Evolutionary conservation across 1,284 basidiomycete species (phyloP), one percentile per base, ranked within the genome.

Genomic region (Sutorius eximius): DNA sequence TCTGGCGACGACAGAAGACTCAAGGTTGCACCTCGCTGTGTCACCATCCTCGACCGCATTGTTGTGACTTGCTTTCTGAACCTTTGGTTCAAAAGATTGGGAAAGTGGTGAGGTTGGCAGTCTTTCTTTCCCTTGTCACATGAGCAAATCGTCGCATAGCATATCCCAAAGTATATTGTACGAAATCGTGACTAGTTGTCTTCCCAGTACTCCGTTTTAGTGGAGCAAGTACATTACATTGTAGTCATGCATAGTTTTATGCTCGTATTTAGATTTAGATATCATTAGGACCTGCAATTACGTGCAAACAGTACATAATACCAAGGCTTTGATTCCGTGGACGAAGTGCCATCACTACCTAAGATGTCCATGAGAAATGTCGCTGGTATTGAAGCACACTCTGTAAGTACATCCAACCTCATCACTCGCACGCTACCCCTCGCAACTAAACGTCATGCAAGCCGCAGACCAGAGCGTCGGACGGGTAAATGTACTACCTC

Each of bases 1-100:
- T 72, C 68, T 37, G 72, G 75, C 51, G 70, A 73, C 34, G 66
- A 71, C 29, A 70, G 62, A 48, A 72, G 62, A 48, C 68, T 83
- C 58, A 69, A 64, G 27, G 77, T 82, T 16, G 65, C 72, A 30
- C 65, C 69, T 32, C 73, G 74, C 24, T 75, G 62, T 37, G 75
- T 76, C 45, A 60, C 59, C 22, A 72, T 81, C 49, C 64, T 83
- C 42, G 82, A 84, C 66, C 76, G 79, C 34, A 58, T 85, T 32
- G 76, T 83, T 24, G 77, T 84, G 47, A 83, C 82, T 22, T 81
- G 79, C 58, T 73, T 82, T 61, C 65, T 83, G 60, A 79, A 84
- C 63, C 59, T 78, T 24, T 83, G 82, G 81, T 74, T 81, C 63
- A 75, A 71, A 63, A 70, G 67, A 41, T 60, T 74, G 36, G 73